Conservation (phyloP, 768 basidiomycete genomes). For the Hypsizygus marmoreus region DNA sequence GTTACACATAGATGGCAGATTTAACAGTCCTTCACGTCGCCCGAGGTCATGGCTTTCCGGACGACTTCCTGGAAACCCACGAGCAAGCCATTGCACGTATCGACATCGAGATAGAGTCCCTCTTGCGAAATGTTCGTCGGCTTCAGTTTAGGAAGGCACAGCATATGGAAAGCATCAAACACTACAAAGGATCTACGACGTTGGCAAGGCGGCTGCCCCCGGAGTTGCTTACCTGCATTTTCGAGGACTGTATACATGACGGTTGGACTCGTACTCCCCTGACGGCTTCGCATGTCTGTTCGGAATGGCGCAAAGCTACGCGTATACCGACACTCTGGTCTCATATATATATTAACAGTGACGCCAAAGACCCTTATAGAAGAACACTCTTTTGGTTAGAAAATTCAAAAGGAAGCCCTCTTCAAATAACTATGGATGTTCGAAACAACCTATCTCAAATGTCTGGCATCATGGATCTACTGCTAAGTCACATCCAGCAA, state of each 20-base stretch:
- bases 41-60: no score
- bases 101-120: slow-evolving; percentile 43
- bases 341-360: slow-evolving; percentile 51
- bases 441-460: slow-evolving; percentile 29
- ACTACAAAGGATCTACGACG: slow-evolving; percentile 48
- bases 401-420: slow-evolving; percentile 42
- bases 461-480: slow-evolving; percentile 37
- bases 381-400: slow-evolving; percentile 54
- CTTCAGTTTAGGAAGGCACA: slow-evolving; percentile 44
- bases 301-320: slow-evolving; percentile 58
- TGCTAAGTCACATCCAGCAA: slow-evolving; percentile 38
- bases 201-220: slow-evolving; percentile 57
- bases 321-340: slow-evolving; percentile 59
- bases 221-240: slow-evolving; percentile 56
- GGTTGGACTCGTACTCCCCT: slow-evolving; percentile 59
- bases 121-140: slow-evolving; percentile 39
- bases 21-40: no score
- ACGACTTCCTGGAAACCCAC: slow-evolving; percentile 25
- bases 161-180: slow-evolving; percentile 44
- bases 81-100: slow-evolving; percentile 41
- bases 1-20: no score
- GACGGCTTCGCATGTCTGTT: slow-evolving; percentile 58
- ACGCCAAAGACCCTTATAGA: slow-evolving; percentile 40
- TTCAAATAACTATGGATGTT: slow-evolving; percentile 47
- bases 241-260: slow-evolving; percentile 49